Conservation (phyloP, 306 rosid genomes). For the Potentilla sterilis region DNA sequence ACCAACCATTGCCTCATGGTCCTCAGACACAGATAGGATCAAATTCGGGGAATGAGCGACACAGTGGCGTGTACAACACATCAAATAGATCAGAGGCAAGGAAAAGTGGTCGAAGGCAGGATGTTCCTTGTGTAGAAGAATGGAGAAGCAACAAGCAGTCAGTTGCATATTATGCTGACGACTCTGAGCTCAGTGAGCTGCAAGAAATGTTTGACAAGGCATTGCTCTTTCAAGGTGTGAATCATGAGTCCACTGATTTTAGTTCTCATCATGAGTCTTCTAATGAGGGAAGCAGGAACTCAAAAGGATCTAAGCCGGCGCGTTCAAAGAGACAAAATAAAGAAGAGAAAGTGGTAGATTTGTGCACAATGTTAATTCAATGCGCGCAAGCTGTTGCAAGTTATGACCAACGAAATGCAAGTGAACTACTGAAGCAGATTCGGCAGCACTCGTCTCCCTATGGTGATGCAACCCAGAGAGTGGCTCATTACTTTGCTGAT, state of each 20-base stretch:
- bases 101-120: constrained; percentile 22
- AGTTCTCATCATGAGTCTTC: neutral
- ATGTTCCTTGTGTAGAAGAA: constrained; percentile 10
- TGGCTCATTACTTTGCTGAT: constrained; percentile 42
- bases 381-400: constrained; percentile 39
- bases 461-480: constrained; percentile 37
- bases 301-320: constrained; percentile 16
- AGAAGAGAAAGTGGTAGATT: constrained; percentile 25
- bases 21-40: too few relatives aligned
- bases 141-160: constrained; percentile 32
- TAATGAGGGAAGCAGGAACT: neutral
- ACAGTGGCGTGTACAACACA: neutral
- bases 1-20: too few relatives aligned
- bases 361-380: constrained; percentile 31
- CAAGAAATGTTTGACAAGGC: constrained; percentile 35
- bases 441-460: constrained; percentile 28
- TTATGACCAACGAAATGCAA: constrained; percentile 25
- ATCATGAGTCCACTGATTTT: neutral
- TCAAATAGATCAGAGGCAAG: constrained; percentile 15
- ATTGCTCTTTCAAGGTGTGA: constrained; percentile 15
- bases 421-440: constrained; percentile 25
- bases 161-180: constrained; percentile 23
- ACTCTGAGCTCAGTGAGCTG: constrained; percentile 22
- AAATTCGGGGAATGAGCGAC: neutral
- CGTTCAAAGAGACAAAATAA: constrained; percentile 13